phyloP scores from a whole-genome alignment of 1,139 yeast genomes.

The Blastobotrys petasosporus region DNA sequence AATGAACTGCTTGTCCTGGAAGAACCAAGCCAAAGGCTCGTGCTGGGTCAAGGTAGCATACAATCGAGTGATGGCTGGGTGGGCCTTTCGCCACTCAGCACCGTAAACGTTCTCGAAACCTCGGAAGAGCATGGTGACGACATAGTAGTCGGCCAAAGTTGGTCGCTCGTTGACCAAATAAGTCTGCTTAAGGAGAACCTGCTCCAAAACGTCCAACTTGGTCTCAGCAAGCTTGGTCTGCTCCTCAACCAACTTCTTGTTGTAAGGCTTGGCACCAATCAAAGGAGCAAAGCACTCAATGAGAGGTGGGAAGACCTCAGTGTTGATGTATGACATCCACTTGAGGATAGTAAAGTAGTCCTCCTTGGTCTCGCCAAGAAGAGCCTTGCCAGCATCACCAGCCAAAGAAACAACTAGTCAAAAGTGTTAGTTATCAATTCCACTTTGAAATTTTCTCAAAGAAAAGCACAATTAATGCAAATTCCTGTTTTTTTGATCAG shows the following conservation, averaged over 20 bases:
- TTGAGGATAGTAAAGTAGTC: slow-evolving; percentile 67
- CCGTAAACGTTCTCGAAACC: slow-evolving; percentile 68
- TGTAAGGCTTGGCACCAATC: slow-evolving; percentile 55
- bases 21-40: slow-evolving; percentile 47
- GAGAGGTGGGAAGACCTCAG: slow-evolving; percentile 52
- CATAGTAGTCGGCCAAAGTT: slow-evolving; percentile 75
- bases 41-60: slow-evolving; percentile 62
- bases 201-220: slow-evolving; percentile 32
- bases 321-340: slow-evolving; percentile 79
- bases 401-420: slow-evolving; percentile 28
- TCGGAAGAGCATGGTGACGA: slow-evolving; percentile 55
- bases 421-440: slow-evolving; percentile 11
- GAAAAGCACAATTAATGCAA: neutral
- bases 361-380: slow-evolving; percentile 59
- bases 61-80: slow-evolving; percentile 84
- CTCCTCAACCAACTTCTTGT: slow-evolving; percentile 72
- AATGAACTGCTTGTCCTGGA: slow-evolving; percentile 42
- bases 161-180: slow-evolving; percentile 89
- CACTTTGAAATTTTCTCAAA: neutral
- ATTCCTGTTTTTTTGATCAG: slow-evolving; percentile 4
- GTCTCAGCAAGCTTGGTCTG: slow-evolving; percentile 41
- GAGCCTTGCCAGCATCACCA: slow-evolving; percentile 27
- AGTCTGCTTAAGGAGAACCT: slow-evolving; percentile 58
- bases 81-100: slow-evolving; percentile 63
- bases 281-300: slow-evolving; percentile 40